Conservation (phyloP, 1,284 basidiomycete genomes). For the Heterobasidion parviporum region DNA sequence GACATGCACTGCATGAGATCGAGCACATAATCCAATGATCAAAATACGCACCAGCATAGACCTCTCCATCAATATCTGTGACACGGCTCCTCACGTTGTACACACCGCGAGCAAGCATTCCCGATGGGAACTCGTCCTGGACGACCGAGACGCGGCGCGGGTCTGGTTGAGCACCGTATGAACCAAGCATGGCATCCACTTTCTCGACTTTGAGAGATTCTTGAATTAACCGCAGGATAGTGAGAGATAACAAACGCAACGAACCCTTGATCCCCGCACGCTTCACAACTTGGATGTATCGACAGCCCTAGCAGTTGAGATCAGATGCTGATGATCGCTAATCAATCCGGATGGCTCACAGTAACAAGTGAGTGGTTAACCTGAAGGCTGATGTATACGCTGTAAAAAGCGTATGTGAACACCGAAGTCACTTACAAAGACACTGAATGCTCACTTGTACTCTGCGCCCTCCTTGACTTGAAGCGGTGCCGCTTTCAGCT, state of each 20-base stretch:
- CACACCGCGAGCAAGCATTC: conserved; percentile 75
- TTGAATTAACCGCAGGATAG: neutral
- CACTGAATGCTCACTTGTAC: conserved; percentile 49
- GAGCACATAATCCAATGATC: too few species aligned
- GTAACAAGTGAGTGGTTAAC: conserved; percentile 84
- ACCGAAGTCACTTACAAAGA: conserved; percentile 1
- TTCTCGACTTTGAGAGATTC: conserved; percentile 59
- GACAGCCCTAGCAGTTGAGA: conserved; percentile 48
- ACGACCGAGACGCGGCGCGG: conserved; percentile 67
- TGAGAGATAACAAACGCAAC: conserved; percentile 2
- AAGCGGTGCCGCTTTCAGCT: conserved; percentile 64
- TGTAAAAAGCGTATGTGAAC: conserved; percentile 20
- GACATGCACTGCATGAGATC: neutral
- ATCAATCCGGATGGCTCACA: conserved; percentile 29
- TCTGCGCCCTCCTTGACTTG: conserved; percentile 80
- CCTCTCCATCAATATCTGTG: conserved; percentile 72
- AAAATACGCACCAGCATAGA: conserved; percentile 58
- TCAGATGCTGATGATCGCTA: conserved; percentile 3
- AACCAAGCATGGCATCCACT: conserved; percentile 86
- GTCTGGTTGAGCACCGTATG: conserved; percentile 65
- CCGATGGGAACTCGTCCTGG: conserved; percentile 72
- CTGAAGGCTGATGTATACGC: conserved; percentile 72
- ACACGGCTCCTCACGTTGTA: conserved; percentile 77
- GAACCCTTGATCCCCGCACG: conserved; percentile 62
- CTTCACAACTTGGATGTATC: conserved; percentile 83